Base-by-base conservation (phyloP, 306 rosid species). In the Lathyrus tuberosus region DNA sequence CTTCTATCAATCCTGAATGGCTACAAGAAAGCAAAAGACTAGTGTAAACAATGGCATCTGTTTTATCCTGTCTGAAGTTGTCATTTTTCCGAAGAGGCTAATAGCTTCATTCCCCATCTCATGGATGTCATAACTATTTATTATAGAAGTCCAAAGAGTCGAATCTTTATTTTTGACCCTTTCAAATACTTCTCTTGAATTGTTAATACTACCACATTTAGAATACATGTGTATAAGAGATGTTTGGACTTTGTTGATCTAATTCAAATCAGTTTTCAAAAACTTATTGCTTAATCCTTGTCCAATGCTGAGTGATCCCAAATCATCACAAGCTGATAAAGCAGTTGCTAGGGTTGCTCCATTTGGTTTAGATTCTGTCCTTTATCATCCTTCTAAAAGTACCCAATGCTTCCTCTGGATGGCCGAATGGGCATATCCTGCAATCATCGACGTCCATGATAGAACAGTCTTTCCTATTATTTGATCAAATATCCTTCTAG, bases 211-310 rank as follows among this genome's bases (percentile, higher is more conserved):
- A 52, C 96, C 96, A 46, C 88, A 84, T 65, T 88, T 87, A 52
- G 88, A 89, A 82, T 84, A 85, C 93, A 87, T 80, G 80, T 89
- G 84, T 74, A 89, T 78, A 16, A 89, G 85, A 69, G 96, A 89
- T 30, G 87, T 81, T 62, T 84, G 89, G 51, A 85, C 75, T 17
- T 20, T 80, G 87, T 57, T 74, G 70, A 7, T 31, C 35, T 0
- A 31, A 31, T 31, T 31, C 7, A 5, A 31, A 31, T 31, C 7
- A 4, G 7, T 31, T 31, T 31, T 5, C 35, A 31, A 31, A 31
- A 4, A 31, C 35, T 5, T 5, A 31, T 31, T 30, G 33, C 4
- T 31, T 5, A 5, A 5, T 31, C 35, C 35, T 4, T 5, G 35
- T 31, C 35, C 35, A 31, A 31, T 31, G 35, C 35, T 31, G 35